Evolutionary conservation across 768 basidiomycete species (phyloP).

Genomic region (Psilocybe cubensis): DNA sequence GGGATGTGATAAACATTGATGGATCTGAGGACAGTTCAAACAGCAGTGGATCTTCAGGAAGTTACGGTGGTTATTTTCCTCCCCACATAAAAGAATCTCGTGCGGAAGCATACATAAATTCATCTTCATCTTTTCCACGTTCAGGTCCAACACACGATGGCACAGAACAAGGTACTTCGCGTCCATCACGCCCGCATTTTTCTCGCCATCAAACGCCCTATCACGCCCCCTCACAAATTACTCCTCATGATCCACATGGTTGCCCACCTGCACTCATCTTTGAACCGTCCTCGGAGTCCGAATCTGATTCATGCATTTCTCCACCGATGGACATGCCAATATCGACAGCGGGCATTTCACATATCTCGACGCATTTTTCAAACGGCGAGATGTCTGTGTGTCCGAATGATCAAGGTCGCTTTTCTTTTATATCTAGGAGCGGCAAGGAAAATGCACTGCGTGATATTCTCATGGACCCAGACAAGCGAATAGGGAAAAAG

Average conservation of each 20-base stretch:
- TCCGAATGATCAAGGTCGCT: background rate
- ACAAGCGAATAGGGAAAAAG: background rate
- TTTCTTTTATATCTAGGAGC: background rate
- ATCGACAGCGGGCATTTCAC: background rate
- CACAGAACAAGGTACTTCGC: background rate
- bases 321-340: background rate
- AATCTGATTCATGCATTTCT: slow-evolving; percentile 10
- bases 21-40: background rate
- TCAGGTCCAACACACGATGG: background rate
- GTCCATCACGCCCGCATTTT: background rate
- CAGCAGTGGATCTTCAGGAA: background rate
- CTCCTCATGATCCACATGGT: background rate
- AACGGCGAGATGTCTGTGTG: background rate
- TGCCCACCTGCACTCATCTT: slow-evolving; percentile 10
- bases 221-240: background rate
- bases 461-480: background rate
- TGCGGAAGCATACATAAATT: too few relatives aligned
- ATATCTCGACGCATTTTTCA: slow-evolving; percentile 3
- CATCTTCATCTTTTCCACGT: too few relatives aligned
- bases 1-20: slow-evolving; percentile 37
- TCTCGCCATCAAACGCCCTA: background rate
- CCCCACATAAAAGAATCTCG: background rate
- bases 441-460: background rate
- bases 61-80: background rate
- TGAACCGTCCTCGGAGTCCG: slow-evolving; percentile 16